Evolutionary conservation across 1,139 yeast genomes (phyloP).

Genomic region (Magnusiomyces sp.): DNA sequence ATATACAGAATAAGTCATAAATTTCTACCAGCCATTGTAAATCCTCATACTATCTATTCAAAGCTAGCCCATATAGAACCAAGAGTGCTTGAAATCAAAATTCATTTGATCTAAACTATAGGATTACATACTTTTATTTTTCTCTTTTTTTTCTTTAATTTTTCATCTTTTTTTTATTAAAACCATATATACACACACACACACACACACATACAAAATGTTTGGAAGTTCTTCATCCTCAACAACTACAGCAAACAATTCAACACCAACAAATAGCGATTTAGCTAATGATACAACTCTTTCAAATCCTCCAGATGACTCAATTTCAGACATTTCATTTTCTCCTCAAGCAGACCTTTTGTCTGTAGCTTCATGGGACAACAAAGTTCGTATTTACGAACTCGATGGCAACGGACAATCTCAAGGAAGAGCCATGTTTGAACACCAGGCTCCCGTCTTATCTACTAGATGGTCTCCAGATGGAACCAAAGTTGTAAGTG

Average conservation of each 20-base stretch:
- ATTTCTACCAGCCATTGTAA: too few species aligned
- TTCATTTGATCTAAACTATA: too few species aligned
- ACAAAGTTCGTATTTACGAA: slow-evolving; percentile 88
- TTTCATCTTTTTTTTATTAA: too few species aligned
- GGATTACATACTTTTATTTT: too few species aligned
- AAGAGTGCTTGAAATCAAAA: too few species aligned
- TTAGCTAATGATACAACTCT: slow-evolving; percentile 68
- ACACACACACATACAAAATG: too few species aligned
- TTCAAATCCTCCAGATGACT: slow-evolving; percentile 84
- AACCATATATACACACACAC: too few species aligned
- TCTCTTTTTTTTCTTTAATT: too few species aligned
- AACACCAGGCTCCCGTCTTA: slow-evolving; percentile 84
- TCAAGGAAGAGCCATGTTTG: slow-evolving; percentile 83
- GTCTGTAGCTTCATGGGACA: slow-evolving; percentile 91
- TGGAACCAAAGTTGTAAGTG: slow-evolving; percentile 81
- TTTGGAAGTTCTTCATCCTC: neutral
- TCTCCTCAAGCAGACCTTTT: slow-evolving; percentile 84
- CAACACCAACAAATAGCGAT: slow-evolving; percentile 32
- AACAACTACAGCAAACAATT: neutral
- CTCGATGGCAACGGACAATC: slow-evolving; percentile 54
- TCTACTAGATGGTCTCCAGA: slow-evolving; percentile 76
- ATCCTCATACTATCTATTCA: too few species aligned
- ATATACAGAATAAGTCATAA: too few species aligned
- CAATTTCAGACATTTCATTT: slow-evolving; percentile 77
- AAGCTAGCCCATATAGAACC: too few species aligned